Base-by-base conservation (phyloP, 2,329 filamentous ascomycete genomes). In the Tricladium varicosporioides region DNA sequence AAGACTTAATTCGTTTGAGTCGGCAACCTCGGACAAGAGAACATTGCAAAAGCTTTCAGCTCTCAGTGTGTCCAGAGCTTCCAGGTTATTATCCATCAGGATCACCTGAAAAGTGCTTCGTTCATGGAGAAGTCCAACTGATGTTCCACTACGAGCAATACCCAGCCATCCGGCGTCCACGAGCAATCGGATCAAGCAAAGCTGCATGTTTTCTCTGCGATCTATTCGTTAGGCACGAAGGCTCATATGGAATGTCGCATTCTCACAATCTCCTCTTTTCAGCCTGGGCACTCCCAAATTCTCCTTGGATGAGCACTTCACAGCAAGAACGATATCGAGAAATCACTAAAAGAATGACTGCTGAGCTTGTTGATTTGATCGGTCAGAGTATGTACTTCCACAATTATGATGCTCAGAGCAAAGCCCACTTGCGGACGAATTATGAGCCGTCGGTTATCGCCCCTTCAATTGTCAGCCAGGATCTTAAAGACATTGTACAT, bases 91-190 rank as follows among this genome's bases (percentile, higher is more conserved):
- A 40, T n/a, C 58, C 51, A 9, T 1, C 13, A 19, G 58, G 60
- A 9, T 42, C 47, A 40, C 11, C 2, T 2, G 16, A 19, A 5
- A 15, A 2, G 43, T 60, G 57, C 18, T 73, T 70, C 48, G 69
- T 80, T 16, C 78, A 82, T 58, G 77, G 77, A 3, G 78, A 81
- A 60, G 72, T 81, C n/a, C 78, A 80, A 57, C 69, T 81, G 5
- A 36, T 60, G 3, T 16, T 57, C 2, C 54, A 40, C n/a, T 58
- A 63, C 31, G 56, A 60, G 2, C 16, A 46, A 45, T 4, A 54
- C n/a, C 18, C 36, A n/a, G 36, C 5, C 7, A 2, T 14, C 1
- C n/a, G 5, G 10, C 42, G 32, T 2, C 60, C 62, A 16, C 40
- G 58, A 16, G 52, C 43, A 11, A 61, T 60, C 15, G 56, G 60